These are phyloP conservation scores for Licmophora abbreviata DNA, from an alignment of 108 stramenopile genomes.

Conservation along the genomic window DNA sequence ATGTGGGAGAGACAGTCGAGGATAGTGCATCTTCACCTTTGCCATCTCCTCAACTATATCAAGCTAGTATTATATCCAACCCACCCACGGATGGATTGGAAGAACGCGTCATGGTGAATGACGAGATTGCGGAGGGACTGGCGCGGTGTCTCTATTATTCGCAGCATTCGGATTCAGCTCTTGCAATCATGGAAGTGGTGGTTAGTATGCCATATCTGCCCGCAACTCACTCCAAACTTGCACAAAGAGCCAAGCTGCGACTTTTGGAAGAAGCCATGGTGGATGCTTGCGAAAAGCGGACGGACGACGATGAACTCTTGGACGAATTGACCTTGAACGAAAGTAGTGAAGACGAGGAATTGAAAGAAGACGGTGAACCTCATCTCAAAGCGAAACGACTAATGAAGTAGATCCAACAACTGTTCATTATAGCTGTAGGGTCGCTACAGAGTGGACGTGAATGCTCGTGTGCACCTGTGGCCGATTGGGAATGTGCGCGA, in stretches of 20 bases:
- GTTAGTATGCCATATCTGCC: constrained; percentile 51
- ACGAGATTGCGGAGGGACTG: constrained; percentile 35
- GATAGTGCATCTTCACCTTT: constrained; percentile 7
- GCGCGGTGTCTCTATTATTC: constrained; percentile 41
- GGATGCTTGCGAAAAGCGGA: constrained; percentile 78
- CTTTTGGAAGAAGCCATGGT: constrained; percentile 78
- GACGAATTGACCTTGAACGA: too few species aligned
- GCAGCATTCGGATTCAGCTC: constrained; percentile 25
- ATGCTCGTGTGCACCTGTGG: too few species aligned
- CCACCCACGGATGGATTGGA: constrained; percentile 16
- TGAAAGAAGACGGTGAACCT: too few species aligned
- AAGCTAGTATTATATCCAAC: neutral
- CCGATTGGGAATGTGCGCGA: too few species aligned
- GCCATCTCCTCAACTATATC: neutral
- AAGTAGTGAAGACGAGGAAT: too few species aligned
- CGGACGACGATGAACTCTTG: constrained; percentile 55
- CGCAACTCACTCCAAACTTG: constrained; percentile 25
- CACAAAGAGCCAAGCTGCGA: constrained; percentile 58
- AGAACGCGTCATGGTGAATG: constrained; percentile 58
- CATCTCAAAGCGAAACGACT: too few species aligned
- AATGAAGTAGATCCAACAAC: too few species aligned
- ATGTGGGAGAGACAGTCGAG: constrained; percentile 4
- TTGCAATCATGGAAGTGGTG: constrained; percentile 52
- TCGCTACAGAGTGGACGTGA: too few species aligned
- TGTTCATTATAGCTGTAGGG: too few species aligned